Evolutionary conservation across 1,139 yeast genomes (phyloP), one percentile per base, ranked within the genome.

Genomic region (Yamadazyma mexicana): DNA sequence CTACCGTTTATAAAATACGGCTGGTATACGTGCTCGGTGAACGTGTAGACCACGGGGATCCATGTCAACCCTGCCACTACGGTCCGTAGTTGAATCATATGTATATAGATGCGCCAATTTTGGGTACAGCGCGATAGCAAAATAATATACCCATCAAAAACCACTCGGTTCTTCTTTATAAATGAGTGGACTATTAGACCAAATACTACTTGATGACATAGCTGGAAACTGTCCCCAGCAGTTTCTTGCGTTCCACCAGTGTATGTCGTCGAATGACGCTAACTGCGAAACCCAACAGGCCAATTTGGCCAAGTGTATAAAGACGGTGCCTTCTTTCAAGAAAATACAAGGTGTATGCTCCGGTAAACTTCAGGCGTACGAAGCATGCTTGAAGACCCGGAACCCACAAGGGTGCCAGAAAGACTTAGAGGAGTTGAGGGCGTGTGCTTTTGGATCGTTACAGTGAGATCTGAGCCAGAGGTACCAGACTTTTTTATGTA

Each of bases 1-100:
- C 75, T 62, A 1, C 98, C 98, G 29, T 81, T 77, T n/a, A 91
- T 77, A 58, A 80, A 78, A 15, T 88, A 87, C 14, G 91, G 75
- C 58, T 81, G 89, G 40, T 79, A 79, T 5, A 81, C 79, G 58
- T 86, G 88, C 51, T 85, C 87, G 27, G 81, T 75, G 48, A 84
- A 64, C 1, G 87, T 77, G 51, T 82, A 75, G 16, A 77, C 62
- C 37, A 89, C 96, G 0, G 97, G 96, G 31, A 88, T 63, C 96
- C 96, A 89, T 18, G 74, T 60, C 31, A 69, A 46, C 3, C 73
- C 58, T 3, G 64, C 46, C 11, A 69, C 40, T 2, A 67, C 49
- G 5, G 66, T 57, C 39, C 33, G 38, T 10, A 37, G 14, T 18
- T 22, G 28, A n/a, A 34, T 12, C 37, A 27, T 27, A 4, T 18